A percentile compares a stretch with the other conserved stretches of the same genome.
These are phyloP conservation scores for Nicotiana tomentosiformis DNA, from an alignment of 257 asterid species.

Conservation along the genomic window DNA sequence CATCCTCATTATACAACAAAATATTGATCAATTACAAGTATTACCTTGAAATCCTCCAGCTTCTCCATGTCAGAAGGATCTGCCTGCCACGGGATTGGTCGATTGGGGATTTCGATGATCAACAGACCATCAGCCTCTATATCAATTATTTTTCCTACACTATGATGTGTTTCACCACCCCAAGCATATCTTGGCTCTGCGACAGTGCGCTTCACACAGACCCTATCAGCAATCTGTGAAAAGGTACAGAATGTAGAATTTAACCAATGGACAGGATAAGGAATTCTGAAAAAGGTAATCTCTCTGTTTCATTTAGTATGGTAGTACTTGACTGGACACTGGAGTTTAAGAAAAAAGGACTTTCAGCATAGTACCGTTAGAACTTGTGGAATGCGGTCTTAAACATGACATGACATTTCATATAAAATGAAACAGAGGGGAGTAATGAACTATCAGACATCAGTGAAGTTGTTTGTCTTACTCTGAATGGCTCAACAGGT, in stretches of 20 bases:
- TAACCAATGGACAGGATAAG: constrained; percentile 12
- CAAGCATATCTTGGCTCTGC: constrained; percentile 99
- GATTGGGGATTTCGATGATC: constrained; percentile 75
- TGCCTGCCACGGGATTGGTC: constrained; percentile 97
- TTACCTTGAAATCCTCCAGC: constrained; percentile 90
- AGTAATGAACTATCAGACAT: neutral
- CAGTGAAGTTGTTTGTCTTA: constrained; percentile 27
- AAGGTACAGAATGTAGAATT: constrained; percentile 7
- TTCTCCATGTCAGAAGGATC: constrained; percentile 99
- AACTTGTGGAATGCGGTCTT: too few relatives aligned
- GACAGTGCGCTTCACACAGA: constrained; percentile 97
- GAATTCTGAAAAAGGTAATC: neutral
- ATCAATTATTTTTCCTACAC: constrained; percentile 88
- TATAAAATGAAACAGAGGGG: neutral
- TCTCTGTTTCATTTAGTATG: neutral
- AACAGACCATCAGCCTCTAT: constrained; percentile 95
- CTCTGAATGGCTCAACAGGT: constrained; percentile 92
- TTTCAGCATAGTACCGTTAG: too few relatives aligned
- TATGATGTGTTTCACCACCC: constrained; percentile 99
- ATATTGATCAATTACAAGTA: neutral
- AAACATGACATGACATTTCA: neutral
- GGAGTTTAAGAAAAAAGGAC: too few relatives aligned
- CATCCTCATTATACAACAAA: constrained; percentile 1
- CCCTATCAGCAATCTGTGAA: constrained; percentile 82
- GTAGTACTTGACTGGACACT: neutral